Percentiles rank a stretch among this genome's conserved stretches.
phyloP scores from a whole-genome alignment of 2,329 filamentous ascomycete genomes.

The Oidium heveae region DNA sequence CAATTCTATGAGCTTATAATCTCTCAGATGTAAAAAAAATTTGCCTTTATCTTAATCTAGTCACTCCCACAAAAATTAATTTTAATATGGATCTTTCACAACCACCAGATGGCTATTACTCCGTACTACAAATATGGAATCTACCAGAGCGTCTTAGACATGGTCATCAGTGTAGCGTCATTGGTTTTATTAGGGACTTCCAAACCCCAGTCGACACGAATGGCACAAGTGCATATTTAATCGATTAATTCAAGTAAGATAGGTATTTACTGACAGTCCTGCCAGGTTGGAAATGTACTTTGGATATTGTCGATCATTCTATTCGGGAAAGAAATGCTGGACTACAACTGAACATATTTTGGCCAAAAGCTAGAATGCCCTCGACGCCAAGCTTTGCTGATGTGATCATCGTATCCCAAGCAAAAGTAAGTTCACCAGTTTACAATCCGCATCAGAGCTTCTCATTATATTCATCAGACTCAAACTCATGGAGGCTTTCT shows the following conservation, averaged over 20 bases:
- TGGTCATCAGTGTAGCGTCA: slow-evolving; percentile 25
- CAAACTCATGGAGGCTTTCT: slow-evolving; percentile 3
- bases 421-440: slow-evolving; percentile 16
- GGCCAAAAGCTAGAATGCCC: slow-evolving; percentile 23
- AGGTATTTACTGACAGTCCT: background rate
- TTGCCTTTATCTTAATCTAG: too few species aligned
- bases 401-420: slow-evolving; percentile 34
- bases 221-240: background rate
- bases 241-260: background rate
- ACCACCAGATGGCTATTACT: background rate
- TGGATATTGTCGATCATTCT: slow-evolving; percentile 35
- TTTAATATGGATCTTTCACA: too few species aligned
- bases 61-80: too few species aligned
- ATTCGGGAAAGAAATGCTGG: slow-evolving; percentile 18
- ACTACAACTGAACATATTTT: slow-evolving; percentile 32
- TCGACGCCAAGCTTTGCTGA: slow-evolving; percentile 25
- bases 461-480: background rate
- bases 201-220: slow-evolving; percentile 24
- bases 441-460: background rate
- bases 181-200: slow-evolving; percentile 47
- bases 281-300: slow-evolving; percentile 32
- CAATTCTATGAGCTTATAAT: too few species aligned
- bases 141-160: slow-evolving; percentile 5
- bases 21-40: too few species aligned
- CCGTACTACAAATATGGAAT: background rate